phyloP scores from a whole-genome alignment of 2,329 filamentous ascomycete species.

The Neonectria magnoliae region DNA sequence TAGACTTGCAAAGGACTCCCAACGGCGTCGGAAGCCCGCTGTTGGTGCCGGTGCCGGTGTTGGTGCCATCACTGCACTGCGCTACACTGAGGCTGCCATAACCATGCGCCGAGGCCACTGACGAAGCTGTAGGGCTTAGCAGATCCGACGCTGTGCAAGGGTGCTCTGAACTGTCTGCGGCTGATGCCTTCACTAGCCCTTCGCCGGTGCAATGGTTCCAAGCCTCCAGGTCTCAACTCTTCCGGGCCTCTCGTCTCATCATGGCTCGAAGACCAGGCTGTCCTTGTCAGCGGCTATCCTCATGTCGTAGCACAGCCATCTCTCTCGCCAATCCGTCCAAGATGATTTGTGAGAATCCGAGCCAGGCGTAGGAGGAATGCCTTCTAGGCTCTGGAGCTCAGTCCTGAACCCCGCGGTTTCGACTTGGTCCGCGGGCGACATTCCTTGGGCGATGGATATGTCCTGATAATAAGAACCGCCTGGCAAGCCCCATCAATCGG shows the following conservation, averaged over 20 bases:
- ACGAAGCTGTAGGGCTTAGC: slow-evolving; percentile 3
- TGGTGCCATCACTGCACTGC: no score
- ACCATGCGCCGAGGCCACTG: background rate
- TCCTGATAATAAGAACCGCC: slow-evolving; percentile 25
- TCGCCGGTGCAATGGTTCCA: background rate
- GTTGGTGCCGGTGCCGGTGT: background rate
- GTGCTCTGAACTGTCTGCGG: background rate
- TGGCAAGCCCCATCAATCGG: slow-evolving; percentile 3
- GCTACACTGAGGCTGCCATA: no score
- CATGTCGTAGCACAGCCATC: slow-evolving; percentile 2
- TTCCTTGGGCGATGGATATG: no score
- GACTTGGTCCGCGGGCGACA: slow-evolving; percentile 1
- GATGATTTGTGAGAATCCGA: background rate
- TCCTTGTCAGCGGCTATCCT: slow-evolving; percentile 7
- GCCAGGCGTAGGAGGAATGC: background rate
- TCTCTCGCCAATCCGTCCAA: background rate
- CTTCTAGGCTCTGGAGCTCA: background rate
- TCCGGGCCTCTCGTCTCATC: background rate
- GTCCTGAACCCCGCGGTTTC: background rate
- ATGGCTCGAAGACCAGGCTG: background rate
- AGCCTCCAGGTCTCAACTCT: background rate
- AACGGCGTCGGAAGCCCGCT: background rate
- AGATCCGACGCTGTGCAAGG: background rate
- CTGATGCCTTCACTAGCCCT: background rate
- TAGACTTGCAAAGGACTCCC: background rate